These are phyloP conservation scores for Thermomucor indicae-seudaticae DNA, from an alignment of 371 early-diverging fungal genomes.

Conservation along the genomic window DNA sequence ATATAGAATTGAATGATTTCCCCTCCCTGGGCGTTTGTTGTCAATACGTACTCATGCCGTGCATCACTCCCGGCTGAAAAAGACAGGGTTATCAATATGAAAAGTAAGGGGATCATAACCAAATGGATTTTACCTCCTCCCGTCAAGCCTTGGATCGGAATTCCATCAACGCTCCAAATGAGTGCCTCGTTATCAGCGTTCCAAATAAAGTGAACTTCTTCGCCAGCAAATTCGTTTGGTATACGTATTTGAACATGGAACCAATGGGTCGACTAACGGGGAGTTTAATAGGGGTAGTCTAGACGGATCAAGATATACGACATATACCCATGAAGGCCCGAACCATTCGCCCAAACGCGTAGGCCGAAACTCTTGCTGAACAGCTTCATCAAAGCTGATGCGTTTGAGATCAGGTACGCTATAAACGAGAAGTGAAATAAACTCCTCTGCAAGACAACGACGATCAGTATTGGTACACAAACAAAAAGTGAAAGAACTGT, in stretches of 20 bases:
- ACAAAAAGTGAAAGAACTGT: too few species aligned
- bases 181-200: constrained; percentile 85
- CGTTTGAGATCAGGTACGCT: constrained; percentile 78
- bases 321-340: constrained; percentile 83
- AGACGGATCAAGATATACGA: not conserved
- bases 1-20: constrained; percentile 73
- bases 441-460: constrained; percentile 30
- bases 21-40: constrained; percentile 58
- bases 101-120: not conserved
- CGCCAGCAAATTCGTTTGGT: constrained; percentile 71
- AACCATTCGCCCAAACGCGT: constrained; percentile 69
- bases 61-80: constrained; percentile 49
- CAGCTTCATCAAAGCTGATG: constrained; percentile 83
- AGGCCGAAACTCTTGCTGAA: constrained; percentile 63
- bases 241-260: constrained; percentile 68
- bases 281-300: not conserved
- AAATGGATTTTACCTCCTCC: constrained; percentile 55
- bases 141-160: constrained; percentile 83
- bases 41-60: constrained; percentile 75
- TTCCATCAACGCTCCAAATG: constrained; percentile 81
- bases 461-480: not conserved
- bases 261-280: constrained; percentile 83
- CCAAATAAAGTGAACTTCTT: constrained; percentile 75
- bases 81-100: not conserved
- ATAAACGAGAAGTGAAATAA: constrained; percentile 52